Base-by-base conservation (phyloP, 805 yeast species). In the Helenozyma baotianmanensis region DNA sequence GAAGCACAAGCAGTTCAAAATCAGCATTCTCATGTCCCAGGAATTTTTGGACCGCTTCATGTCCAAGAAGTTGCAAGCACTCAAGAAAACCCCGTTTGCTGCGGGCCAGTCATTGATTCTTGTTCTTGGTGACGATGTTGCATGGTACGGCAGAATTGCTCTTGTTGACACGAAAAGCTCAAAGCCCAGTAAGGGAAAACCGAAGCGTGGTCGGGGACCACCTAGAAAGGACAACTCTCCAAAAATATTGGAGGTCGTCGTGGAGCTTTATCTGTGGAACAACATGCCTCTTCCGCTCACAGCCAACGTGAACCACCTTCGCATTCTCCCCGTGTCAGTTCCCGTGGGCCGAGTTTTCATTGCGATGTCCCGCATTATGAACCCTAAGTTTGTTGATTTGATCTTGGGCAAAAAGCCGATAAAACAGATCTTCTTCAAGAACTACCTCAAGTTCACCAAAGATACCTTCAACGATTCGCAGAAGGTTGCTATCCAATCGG, bases 181-280 rank as follows among this genome's bases (percentile, higher is more conserved):
- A 4, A 39, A 33, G 6, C 28, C 40, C 8, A 31, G 24, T 14
- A 31, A 24, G 23, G 28, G 24, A 2, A 24, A 25, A 12, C 33
- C 33, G 8, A 35, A 24, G 17, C 34, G 40, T 11, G 43, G 44
- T 14, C 24, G 39, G 13, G 27, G 42, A 7, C 28, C 32, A 4
- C 18, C 32, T 6, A 29, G 32, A 25, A 21, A 28, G n/a, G 31
- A 33, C 21, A 23, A 26, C 10, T 36, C 39, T 9, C 49, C 47
- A 9, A 54, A 58, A 29, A 38, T 51, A 3, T 46, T 70, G 29
- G 72, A 69, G 30, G 53, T 80, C 31, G 58, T 75, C 12, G 53
- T 80, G 21, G 72, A 71, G 34, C 60, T 76, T 14, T 78, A 70
- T 47, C 62, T 67, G 11, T 80, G 88, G 87, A 80, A 79, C 47